Evolutionary conservation across 75 land plant species (phyloP), one percentile per base, ranked within the genome.

Genomic region (Picea sitchensis): DNA sequence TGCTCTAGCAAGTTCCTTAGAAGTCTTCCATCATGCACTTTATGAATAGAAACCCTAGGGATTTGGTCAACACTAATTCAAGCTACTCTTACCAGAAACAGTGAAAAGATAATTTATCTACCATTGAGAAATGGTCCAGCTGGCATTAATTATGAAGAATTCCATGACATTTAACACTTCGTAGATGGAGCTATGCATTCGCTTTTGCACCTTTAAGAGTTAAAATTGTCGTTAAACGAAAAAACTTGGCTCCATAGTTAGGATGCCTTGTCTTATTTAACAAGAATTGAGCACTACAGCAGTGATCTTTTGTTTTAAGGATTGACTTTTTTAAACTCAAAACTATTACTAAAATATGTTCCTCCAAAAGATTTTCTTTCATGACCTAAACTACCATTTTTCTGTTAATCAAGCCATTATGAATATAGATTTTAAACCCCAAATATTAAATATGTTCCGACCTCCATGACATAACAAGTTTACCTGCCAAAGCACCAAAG

Each of bases 401-500:
- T 8, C 38, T 32, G 23, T 8, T 18, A 71, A 71, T 18, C 13
- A 71, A 3, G 41, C n/a, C 41, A 41, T 20, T 71, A 36, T 26
- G 4, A 34, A 15, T 34, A 34, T 5, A 15, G 8, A 20, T 41
- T 20, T 71, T 6, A 41, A 36, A 71, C 20, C 20, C 7, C 23
- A 41, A 71, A 71, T 38, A 7, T 34, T 41, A 38, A 36, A 68
- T 36, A 65, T 34, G 20, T 65, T 18, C 38, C 23, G n/a, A 31
- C 20, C n/a, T 57, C 41, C 72, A 18, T 18, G 20, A 63, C 54
- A 47, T 9, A 3, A 57, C 77, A 59, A 82, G 15, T 54, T 64
- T 74, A 88, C 92, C 87, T 94, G 90, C 87, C 91, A 90, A 65
- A 94, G 83, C 30, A 79, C 26, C 18, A 88, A 38, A 20, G 84